A percentile compares a stretch with the other conserved stretches of the same genome.
These are phyloP conservation scores for Candida nemodendra DNA, from an alignment of 805 yeast species.

Conservation along the genomic window DNA sequence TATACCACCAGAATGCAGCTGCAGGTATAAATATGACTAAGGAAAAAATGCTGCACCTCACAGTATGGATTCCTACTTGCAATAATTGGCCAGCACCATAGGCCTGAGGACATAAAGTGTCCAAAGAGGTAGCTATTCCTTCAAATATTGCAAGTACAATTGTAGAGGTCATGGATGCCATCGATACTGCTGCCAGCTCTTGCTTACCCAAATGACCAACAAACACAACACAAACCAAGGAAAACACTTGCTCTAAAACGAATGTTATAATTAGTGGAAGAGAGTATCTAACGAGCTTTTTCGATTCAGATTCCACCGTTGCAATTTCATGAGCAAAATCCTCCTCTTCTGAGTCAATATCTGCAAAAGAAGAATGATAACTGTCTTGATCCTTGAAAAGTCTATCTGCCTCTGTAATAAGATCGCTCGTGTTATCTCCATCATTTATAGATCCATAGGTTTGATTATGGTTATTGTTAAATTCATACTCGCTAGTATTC, in stretches of 20 bases:
- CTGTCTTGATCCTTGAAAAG: constrained; percentile 24
- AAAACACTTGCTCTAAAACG: constrained; percentile 54
- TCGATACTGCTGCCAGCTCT: constrained; percentile 73
- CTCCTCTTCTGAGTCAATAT: constrained; percentile 24
- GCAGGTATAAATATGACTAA: constrained; percentile 59
- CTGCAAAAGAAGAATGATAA: constrained; percentile 10
- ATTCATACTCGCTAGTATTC: constrained; percentile 14
- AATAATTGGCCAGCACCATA: constrained; percentile 64
- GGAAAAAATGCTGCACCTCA: constrained; percentile 65
- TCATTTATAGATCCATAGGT: constrained; percentile 23
- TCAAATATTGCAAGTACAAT: constrained; percentile 71
- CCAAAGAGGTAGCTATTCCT: constrained; percentile 73
- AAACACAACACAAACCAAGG: constrained; percentile 73
- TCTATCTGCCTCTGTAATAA: constrained; percentile 25
- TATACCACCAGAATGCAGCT: constrained; percentile 59
- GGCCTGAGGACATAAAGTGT: constrained; percentile 78
- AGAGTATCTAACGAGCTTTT: constrained; percentile 41
- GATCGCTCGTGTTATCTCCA: constrained; percentile 19
- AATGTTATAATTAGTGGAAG: constrained; percentile 65
- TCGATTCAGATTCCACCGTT: constrained; percentile 29
- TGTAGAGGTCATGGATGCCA: constrained; percentile 78
- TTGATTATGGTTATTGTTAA: constrained; percentile 5
- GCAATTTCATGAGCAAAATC: constrained; percentile 32
- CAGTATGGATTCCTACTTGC: constrained; percentile 65
- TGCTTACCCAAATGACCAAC: constrained; percentile 75